Conservation (phyloP, 2,329 filamentous ascomycete species). For the Fusarium sp. region DNA sequence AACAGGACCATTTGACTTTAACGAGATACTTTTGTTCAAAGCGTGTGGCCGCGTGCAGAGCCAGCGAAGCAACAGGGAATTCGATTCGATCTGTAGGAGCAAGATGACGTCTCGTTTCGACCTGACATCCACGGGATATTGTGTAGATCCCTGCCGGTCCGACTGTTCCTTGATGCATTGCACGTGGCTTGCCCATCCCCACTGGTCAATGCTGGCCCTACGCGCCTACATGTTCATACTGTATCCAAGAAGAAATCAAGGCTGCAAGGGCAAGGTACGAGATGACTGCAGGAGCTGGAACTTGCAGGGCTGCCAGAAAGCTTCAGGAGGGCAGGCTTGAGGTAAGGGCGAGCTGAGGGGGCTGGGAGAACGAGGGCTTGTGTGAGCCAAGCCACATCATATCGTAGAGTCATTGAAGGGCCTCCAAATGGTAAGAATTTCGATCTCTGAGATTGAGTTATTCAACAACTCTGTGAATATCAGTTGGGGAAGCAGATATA, state of each 20-base stretch:
- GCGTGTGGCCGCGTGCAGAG: conserved; percentile 21
- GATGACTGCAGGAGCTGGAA: conserved; percentile 9
- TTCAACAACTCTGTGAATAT: conserved; percentile 6
- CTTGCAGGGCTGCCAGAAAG: conserved; percentile 14
- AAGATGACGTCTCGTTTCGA: conserved; percentile 28
- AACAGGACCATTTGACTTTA: conserved; percentile 5
- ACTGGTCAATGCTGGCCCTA: conserved; percentile 9
- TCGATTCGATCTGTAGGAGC: background rate
- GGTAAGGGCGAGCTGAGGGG: conserved; percentile 22
- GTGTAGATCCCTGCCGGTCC: conserved; percentile 16
- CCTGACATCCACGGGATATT: background rate
- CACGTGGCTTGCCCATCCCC: conserved; percentile 22
- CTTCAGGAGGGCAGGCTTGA: conserved; percentile 9
- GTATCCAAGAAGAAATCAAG: conserved; percentile 9
- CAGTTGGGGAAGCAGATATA: background rate
- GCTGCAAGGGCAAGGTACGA: conserved; percentile 5
- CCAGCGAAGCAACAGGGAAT: conserved; percentile 23
- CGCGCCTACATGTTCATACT: conserved; percentile 12
- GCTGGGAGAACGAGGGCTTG: conserved; percentile 18
- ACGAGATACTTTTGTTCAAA: conserved; percentile 5
- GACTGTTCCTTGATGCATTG: conserved; percentile 35
- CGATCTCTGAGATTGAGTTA: conserved; percentile 6
- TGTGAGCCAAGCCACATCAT: conserved; percentile 22
- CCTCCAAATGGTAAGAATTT: background rate
- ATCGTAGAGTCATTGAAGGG: conserved; percentile 3